These are phyloP conservation scores for Debaryomyces sp. DNA, from an alignment of 1,139 yeast genomes.

Conservation along the genomic window DNA sequence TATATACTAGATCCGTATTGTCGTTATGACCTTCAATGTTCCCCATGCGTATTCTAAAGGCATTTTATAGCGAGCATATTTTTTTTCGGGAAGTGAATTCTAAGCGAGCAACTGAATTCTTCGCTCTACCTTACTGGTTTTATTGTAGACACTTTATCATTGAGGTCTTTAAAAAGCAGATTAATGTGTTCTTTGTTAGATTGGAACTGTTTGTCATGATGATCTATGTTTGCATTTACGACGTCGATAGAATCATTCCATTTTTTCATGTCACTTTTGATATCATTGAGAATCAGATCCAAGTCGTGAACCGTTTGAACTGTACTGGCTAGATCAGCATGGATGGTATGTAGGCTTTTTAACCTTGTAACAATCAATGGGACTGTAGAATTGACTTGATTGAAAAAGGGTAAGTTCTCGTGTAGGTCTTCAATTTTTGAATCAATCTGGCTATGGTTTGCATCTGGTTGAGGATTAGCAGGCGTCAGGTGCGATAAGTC, in stretches of 20 bases:
- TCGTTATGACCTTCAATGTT: slow-evolving; percentile 2
- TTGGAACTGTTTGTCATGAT: slow-evolving; percentile 10
- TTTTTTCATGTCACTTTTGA: slow-evolving; percentile 38
- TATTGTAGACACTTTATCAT: background rate
- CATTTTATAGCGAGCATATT: slow-evolving; percentile 6
- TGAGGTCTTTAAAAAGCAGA: slow-evolving; percentile 13
- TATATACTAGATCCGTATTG: slow-evolving; percentile 2
- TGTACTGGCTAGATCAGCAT: slow-evolving; percentile 37
- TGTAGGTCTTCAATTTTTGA: slow-evolving; percentile 43
- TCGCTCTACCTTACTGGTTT: background rate
- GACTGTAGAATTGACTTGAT: slow-evolving; percentile 31
- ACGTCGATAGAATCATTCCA: slow-evolving; percentile 43
- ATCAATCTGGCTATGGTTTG: slow-evolving; percentile 7
- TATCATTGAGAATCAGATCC: slow-evolving; percentile 35
- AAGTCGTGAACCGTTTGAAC: slow-evolving; percentile 31
- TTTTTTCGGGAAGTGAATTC: slow-evolving; percentile 4
- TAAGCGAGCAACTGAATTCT: slow-evolving; percentile 5
- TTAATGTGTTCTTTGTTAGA: slow-evolving; percentile 23
- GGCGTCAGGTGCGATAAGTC: slow-evolving; percentile 9
- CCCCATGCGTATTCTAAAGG: slow-evolving; percentile 2
- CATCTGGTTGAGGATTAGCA: slow-evolving; percentile 1
- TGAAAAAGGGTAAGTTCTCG: slow-evolving; percentile 38
- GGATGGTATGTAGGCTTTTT: slow-evolving; percentile 46
- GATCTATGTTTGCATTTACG: slow-evolving; percentile 40
- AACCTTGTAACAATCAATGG: slow-evolving; percentile 49